Percentiles rank a stretch among this genome's conserved stretches.
phyloP scores from a whole-genome alignment of 2,329 filamentous ascomycete genomes.

The Colletotrichum falcatum region DNA sequence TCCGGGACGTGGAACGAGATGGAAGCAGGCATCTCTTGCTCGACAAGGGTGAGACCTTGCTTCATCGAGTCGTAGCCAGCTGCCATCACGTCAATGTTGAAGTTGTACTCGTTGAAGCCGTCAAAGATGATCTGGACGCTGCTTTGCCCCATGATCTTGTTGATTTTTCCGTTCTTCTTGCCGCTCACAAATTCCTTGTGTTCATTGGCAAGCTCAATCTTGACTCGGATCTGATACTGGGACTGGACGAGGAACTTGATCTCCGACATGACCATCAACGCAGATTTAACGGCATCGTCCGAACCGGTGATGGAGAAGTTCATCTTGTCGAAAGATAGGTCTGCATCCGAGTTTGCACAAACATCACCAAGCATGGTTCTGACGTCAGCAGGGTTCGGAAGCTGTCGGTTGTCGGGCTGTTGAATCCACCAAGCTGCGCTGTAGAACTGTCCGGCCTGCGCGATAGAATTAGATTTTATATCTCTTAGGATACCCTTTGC shows the following conservation, averaged over 20 bases:
- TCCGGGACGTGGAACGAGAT: conserved; percentile 99
- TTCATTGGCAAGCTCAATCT: conserved; percentile 98
- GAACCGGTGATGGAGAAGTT: conserved; percentile 95
- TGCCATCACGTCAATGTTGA: conserved; percentile 98
- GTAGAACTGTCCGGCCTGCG: conserved; percentile 94
- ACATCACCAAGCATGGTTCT: conserved; percentile 94
- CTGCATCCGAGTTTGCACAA: conserved; percentile 94
- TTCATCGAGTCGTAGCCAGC: conserved; percentile 94
- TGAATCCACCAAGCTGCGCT: conserved; percentile 89
- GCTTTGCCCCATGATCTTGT: conserved; percentile 99
- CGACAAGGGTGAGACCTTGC: conserved; percentile 90
- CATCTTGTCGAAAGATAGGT: conserved; percentile 93
- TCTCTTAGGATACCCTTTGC: conserved; percentile 32
- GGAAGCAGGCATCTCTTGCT: conserved; percentile 98
- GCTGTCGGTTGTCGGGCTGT: conserved; percentile 53
- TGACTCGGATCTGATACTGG: conserved; percentile 94
- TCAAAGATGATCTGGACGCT: conserved; percentile 99
- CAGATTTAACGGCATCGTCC: conserved; percentile 94
- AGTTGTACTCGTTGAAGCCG: conserved; percentile 99
- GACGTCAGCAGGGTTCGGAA: conserved; percentile 78
- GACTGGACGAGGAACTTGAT: conserved; percentile 89
- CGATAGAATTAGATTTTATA: conserved; percentile 44
- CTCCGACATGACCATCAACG: conserved; percentile 93
- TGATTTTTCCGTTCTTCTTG: conserved; percentile 99
- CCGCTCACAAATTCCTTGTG: conserved; percentile 99